Evolutionary conservation across 345 rosid species (phyloP), one percentile per base, ranked within the genome.

Genomic region (Cochlearia excelsa): DNA sequence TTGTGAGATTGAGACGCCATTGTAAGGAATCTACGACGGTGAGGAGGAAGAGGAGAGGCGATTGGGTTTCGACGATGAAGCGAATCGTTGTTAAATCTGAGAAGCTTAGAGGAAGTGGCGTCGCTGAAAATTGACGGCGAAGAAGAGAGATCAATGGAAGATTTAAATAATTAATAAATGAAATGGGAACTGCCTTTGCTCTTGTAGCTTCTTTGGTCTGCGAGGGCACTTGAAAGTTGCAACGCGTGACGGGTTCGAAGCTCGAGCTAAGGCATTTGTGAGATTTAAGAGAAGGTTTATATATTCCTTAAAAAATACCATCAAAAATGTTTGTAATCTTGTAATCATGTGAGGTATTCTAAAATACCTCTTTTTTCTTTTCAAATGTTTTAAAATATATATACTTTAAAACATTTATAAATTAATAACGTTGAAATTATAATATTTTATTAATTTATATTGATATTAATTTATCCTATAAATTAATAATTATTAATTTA

Each of bases 141-240:
- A 53, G 61, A 60, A 38, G 61, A 60, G 35, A 68, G 54, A 41
- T 53, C 43, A 66, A 68, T 68, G 2, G 56, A 1, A 30, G 43
- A 4, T 29, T 37, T 8, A 27, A 5, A 4, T 16, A 9, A 0
- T 0, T 1, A 5, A 9, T 27, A 2, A 41, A 29, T 1, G n/a
- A 3, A 1, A 3, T 0, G 1, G 0, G 1, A 4, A 0, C 0
- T 3, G 54, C 46, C 9, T 47, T 28, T 1, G 9, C 39, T 48
- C 55, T 29, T 4, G 40, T 39, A 16, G 66, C 56, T 39, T 5
- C 9, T 3, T 2, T 61, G 30, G 56, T 61, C 30, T 11, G 57
- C 23, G 56, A 48, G 0, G 55, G 45, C 38, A 29, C 38, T 60
- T 0, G 0, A 1, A 41, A 33, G 35, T 33, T 50, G 49, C 2